Percentiles rank a stretch among this genome's conserved stretches.
These are phyloP conservation scores for Cornus kousa DNA, from an alignment of 148 eudicot species.

Conservation along the genomic window DNA sequence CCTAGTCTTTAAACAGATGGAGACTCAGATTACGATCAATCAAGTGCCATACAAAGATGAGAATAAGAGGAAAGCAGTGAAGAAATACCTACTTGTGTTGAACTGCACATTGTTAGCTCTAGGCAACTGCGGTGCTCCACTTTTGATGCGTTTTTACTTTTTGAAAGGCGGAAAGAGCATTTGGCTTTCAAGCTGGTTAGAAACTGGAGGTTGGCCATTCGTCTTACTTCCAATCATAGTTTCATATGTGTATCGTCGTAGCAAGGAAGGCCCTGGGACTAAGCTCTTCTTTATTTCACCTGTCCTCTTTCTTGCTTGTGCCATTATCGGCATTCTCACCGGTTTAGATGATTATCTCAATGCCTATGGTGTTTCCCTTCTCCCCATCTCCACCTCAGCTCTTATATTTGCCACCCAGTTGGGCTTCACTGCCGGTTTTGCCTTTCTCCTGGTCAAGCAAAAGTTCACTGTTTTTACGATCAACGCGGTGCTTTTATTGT, in stretches of 20 bases:
- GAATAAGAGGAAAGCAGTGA: not conserved
- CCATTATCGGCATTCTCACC: not conserved
- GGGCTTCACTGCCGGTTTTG: constrained; percentile 12
- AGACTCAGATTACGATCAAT: not conserved
- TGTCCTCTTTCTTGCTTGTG: not conserved
- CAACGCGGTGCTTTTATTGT: constrained; percentile 1
- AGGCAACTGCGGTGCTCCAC: constrained; percentile 12
- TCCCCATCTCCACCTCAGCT: constrained; percentile 8
- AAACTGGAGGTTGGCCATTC: constrained; percentile 13
- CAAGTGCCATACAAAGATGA: not conserved
- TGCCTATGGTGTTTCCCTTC: constrained; percentile 8
- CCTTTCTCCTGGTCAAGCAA: constrained; percentile 10
- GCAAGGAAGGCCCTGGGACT: not conserved
- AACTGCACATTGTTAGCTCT: not conserved
- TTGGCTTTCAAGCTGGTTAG: constrained; percentile 10
- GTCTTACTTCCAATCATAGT: not conserved
- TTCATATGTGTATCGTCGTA: not conserved
- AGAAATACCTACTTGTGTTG: not conserved
- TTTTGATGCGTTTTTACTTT: constrained; percentile 8
- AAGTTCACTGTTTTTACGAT: not conserved
- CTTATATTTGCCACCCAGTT: constrained; percentile 7
- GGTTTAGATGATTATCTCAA: not conserved
- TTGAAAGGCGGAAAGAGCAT: constrained; percentile 7
- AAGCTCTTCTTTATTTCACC: not conserved
- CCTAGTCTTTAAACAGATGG: not conserved